Percentiles rank a stretch among this genome's conserved stretches.
These are phyloP conservation scores for Atractiella rhizophila DNA, from an alignment of 768 basidiomycete species.

Conservation along the genomic window DNA sequence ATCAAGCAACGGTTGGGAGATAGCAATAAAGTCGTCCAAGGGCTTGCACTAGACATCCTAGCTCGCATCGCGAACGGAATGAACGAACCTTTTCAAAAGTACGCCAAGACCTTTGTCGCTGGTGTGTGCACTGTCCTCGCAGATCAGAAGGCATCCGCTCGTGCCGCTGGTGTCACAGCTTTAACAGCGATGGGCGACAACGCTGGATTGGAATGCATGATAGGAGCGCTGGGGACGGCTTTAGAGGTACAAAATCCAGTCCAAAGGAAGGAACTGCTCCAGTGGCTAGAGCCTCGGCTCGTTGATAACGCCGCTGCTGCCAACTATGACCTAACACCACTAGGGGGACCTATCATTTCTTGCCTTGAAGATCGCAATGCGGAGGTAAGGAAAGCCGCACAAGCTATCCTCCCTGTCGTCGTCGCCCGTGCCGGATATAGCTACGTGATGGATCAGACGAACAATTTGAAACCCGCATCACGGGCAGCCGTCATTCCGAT, in stretches of 20 bases:
- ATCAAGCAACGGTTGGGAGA: slow-evolving; percentile 71
- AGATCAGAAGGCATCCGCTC: slow-evolving; percentile 73
- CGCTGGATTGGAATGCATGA: slow-evolving; percentile 58
- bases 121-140: slow-evolving; percentile 63
- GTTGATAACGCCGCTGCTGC: slow-evolving; percentile 29
- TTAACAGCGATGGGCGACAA: slow-evolving; percentile 60
- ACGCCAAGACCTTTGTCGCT: slow-evolving; percentile 45
- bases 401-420: slow-evolving; percentile 48
- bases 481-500: slow-evolving; percentile 56
- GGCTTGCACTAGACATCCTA: slow-evolving; percentile 67
- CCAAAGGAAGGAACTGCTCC: slow-evolving; percentile 50
- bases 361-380: slow-evolving; percentile 73
- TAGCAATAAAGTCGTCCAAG: slow-evolving; percentile 81
- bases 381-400: slow-evolving; percentile 79
- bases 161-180: slow-evolving; percentile 48
- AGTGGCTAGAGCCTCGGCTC: slow-evolving; percentile 40
- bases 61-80: slow-evolving; percentile 73
- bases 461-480: slow-evolving; percentile 72
- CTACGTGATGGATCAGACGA: slow-evolving; percentile 61
- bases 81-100: slow-evolving; percentile 85
- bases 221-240: slow-evolving; percentile 46
- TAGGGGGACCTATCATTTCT: slow-evolving; percentile 39
- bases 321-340: slow-evolving; percentile 41
- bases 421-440: slow-evolving; percentile 55
- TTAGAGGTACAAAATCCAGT: slow-evolving; percentile 62